Base-by-base conservation (phyloP, 2,329 filamentous ascomycete species). In the Sclerotinia nivalis region DNA sequence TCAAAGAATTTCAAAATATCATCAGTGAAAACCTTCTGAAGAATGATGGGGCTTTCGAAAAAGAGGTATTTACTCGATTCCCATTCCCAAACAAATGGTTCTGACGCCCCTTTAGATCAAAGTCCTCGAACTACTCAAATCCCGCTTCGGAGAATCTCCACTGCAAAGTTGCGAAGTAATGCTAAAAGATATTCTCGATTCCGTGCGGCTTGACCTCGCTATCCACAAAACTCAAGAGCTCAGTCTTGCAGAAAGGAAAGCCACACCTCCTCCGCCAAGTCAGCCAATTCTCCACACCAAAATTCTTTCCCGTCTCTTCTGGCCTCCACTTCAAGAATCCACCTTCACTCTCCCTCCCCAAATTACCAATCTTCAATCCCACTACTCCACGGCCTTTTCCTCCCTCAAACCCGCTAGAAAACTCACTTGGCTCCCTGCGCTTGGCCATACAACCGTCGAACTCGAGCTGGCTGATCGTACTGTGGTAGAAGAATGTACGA, bases 111-210 rank as follows among this genome's bases (percentile, higher is more conserved):
- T 18, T 22, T 47, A 91, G 80, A 87, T 92, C 68, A 90, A 91
- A 69, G 91, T 97, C 6, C 85, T 98, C 8, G 89, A 95, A 70
- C 85, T 98, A 13, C 86, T 99, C 71, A 97, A 97, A 82, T 86
- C 92, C 72, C 89, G 94, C 12, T 94, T 97, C 69, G 95, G 95
- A 34, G 93, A 97, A 74, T 86, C 87, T 40, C 89, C 93, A 22
- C 83, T 99, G 59, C 96, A 98, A 78, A 92, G 92, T 62, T 97
- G 94, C 80, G 95, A 99, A 78, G 96, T 99, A 76, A 99, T 99
- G 96, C 87, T 99, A 70, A 92, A 91, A 73, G 96, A 99, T 78
- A 91, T 98, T 49, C 87, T 91, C 73, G 94, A 97, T 77, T 97
- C 93, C 1, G 85, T 86, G 71, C 86, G 88, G 55, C 87, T 96